Base-by-base conservation (phyloP, 805 yeast species). In the Barnettozyma pratensis region DNA sequence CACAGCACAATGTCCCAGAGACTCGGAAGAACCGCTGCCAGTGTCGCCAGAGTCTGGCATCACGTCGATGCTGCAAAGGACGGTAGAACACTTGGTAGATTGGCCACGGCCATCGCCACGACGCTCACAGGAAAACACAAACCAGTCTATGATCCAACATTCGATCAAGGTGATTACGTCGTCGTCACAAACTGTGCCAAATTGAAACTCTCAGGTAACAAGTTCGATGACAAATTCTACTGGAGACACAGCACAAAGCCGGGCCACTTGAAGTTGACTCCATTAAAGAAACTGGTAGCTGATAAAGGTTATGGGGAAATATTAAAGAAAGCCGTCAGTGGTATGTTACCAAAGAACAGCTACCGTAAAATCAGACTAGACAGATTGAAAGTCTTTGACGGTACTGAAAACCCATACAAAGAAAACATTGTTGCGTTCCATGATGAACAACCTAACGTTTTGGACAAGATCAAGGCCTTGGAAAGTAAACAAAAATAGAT, bases 61-160 rank as follows among this genome's bases (percentile, higher is more conserved):
- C 96, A 91, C 64, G 87, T 94, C 35, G 98, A 95, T 65, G 77
- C 89, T 35, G 87, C 96, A 11, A 75, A 80, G 43, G 99, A 94
- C 47, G 69, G 74, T 36, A 79, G 99, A 61, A 83, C 97, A 0
- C 69, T 94, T 42, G 99, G 99, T 64, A 84, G 98, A 63, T 67
- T 94, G 49, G 98, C 99, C 4, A 75, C 96, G 1, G 76, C 83
- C 49, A 90, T 94, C 48, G 97, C 99, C 28, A 74, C 81, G 31
- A 83, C 94, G 0, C 75, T 94, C 39, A 89, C 87, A 69, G 99
- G 99, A n/a, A 94, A 94, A 67, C 97, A 94, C 71, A 94, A 94
- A 73, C 99, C 99, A 4, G 78, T 89, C 0, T 85, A 70, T 55
- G 88, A 90, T 60, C 80, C 79, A 30, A 76, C 85, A 7, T 62